These are phyloP conservation scores for Brasenia schreberi DNA, from an alignment of 164 flowering plant species.

Conservation along the genomic window DNA sequence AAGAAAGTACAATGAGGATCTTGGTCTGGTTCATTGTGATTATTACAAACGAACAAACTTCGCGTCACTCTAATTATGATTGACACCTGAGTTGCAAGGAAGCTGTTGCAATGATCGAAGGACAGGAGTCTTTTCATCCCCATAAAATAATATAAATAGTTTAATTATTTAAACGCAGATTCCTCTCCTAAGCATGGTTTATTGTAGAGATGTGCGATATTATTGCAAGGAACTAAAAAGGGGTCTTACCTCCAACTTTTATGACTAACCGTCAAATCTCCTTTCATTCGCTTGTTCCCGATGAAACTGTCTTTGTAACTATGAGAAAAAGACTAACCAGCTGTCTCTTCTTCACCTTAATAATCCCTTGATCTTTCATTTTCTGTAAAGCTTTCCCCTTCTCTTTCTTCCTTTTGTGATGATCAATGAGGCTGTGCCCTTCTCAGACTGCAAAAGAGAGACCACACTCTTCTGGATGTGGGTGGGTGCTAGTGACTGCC, in stretches of 20 bases:
- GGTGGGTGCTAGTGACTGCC: not conserved
- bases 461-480: not conserved
- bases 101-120: no score
- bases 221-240: not conserved
- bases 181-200: not conserved
- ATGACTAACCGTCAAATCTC: not conserved
- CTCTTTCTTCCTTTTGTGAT: no score
- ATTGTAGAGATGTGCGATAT: not conserved
- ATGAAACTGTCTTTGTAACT: not conserved
- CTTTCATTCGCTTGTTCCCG: not conserved
- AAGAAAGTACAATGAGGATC: no score
- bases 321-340: not conserved
- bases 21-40: no score
- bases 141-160: no score
- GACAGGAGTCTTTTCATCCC: no score
- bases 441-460: not conserved
- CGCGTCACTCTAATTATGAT: no score
- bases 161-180: no score
- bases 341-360: not conserved
- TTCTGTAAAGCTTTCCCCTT: not conserved
- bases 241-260: not conserved
- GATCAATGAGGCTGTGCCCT: not conserved
- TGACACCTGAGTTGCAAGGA: no score
- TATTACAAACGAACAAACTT: no score
- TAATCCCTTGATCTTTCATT: not conserved